Conservation (phyloP, 83 land plant species). For the Picea engelmannii region DNA sequence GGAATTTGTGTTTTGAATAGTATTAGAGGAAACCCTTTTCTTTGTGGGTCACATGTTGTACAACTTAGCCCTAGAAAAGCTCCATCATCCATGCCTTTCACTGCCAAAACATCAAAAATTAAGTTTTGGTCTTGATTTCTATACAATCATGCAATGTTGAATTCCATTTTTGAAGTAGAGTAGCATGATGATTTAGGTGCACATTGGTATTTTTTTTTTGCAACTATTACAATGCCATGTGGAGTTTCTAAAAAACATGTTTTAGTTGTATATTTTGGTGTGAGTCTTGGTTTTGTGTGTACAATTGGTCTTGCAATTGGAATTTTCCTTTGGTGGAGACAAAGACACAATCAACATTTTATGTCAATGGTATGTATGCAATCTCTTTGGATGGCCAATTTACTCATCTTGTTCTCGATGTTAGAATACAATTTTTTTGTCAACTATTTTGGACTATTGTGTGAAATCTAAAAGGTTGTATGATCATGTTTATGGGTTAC, state of each 20-base stretch:
- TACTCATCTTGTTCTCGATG: too few species aligned
- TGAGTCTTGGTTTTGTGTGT: slow-evolving; percentile 33
- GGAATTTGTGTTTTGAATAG: slow-evolving; percentile 13
- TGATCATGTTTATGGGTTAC: too few species aligned
- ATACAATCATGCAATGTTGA: neutral
- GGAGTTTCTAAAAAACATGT: slow-evolving; percentile 37
- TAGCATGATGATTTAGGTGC: neutral
- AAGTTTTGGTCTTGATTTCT: neutral
- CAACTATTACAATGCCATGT: slow-evolving; percentile 15
- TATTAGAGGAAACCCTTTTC: slow-evolving; percentile 53
- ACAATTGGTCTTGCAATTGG: slow-evolving; percentile 30
- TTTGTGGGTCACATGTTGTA: slow-evolving; percentile 45
- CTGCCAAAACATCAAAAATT: slow-evolving; percentile 39
- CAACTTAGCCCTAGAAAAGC: slow-evolving; percentile 33
- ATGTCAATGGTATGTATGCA: too few species aligned
- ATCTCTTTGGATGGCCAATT: too few species aligned
- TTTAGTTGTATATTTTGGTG: slow-evolving; percentile 38
- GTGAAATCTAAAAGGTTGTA: too few species aligned
- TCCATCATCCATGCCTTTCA: slow-evolving; percentile 30
- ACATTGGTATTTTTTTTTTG: slow-evolving; percentile 7
- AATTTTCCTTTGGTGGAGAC: slow-evolving; percentile 13
- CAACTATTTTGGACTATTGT: too few species aligned
- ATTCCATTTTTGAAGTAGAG: neutral
- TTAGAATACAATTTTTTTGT: too few species aligned
- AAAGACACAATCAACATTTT: too few species aligned